Percentiles rank a stretch among this genome's conserved stretches.
Evolutionary conservation across 768 basidiomycete species (phyloP).

Genomic region (Tricholoma saponaceum): DNA sequence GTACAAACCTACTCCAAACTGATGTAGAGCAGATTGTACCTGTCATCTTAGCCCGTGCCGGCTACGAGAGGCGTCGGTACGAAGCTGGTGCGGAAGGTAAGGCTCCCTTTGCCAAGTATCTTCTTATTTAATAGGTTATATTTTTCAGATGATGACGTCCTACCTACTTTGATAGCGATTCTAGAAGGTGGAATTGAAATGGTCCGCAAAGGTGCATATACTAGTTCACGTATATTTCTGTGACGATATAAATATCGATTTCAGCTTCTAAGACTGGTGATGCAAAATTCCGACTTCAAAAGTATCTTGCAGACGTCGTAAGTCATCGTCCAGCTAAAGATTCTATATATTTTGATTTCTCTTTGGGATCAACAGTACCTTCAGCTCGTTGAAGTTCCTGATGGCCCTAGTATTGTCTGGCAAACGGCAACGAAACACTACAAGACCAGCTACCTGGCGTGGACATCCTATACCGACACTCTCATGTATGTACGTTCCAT

Average conservation of each 20-base stretch:
- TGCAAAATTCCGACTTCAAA: conserved; percentile 75
- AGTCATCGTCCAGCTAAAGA: conserved; percentile 23
- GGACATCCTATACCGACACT: conserved; percentile 71
- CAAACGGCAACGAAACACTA: conserved; percentile 60
- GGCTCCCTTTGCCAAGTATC: background rate
- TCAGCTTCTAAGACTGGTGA: conserved; percentile 69
- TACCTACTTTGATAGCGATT: conserved; percentile 50
- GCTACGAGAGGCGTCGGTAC: conserved; percentile 55
- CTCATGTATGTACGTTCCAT: conserved; percentile 50
- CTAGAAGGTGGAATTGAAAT: conserved; percentile 62
- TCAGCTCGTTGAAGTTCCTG: conserved; percentile 40
- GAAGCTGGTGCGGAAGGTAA: conserved; percentile 43
- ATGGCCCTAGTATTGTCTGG: conserved; percentile 60
- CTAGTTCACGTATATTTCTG: conserved; percentile 3
- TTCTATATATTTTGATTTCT: background rate
- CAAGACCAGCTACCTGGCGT: conserved; percentile 69
- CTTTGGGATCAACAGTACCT: conserved; percentile 38
- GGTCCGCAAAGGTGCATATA: conserved; percentile 49
- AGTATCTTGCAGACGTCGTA: conserved; percentile 74
- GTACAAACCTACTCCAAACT: conserved; percentile 47
- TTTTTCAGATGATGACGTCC: conserved; percentile 39
- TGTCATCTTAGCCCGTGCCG: conserved; percentile 58
- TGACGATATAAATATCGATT: background rate
- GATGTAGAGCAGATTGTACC: conserved; percentile 66
- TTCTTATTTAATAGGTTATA: background rate